Evolutionary conservation across 352 stramenopile species (phyloP), one percentile per base, ranked within the genome.

Genomic region (Phytopythium montanum): DNA sequence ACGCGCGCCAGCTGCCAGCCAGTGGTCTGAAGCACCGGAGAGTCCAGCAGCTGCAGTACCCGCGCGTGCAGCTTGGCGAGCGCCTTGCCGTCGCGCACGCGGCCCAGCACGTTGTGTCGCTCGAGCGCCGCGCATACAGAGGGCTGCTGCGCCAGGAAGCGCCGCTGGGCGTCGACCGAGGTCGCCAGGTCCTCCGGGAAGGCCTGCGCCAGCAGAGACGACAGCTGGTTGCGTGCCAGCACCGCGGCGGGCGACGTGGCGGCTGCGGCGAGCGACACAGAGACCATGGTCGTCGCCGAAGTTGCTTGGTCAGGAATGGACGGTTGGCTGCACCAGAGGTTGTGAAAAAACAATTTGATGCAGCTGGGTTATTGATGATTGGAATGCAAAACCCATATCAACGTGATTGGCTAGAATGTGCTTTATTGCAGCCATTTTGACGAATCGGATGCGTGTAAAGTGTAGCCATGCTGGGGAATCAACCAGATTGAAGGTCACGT

Each of bases 141-240:
- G 59, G 61, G 52, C 36, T 83, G 49, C 44, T 95, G 81, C 52
- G 60, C 61, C 33, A 85, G 36, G 61, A 92, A 92, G 6, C 64
- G 52, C 18, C 57, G 33, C 51, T 87, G 69, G 42, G 73, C 67
- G 10, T 53, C 60, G 8, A 29, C 57, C 18, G 90, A 72, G n/a
- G 59, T 76, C 23, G 70, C 65, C 33, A 88, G 56, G 21, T 79
- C 68, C n/a, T 81, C 76, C 7, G 81, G 77, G 53, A 94, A 82
- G 41, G 81, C 77, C 5, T 92, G 62, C 52, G 85, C 76, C 33
- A 92, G 72, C 64, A 92, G 68, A 9, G 83, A 92, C 10, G 82
- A 92, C 38, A 95, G 75, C 56, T 93, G 54, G 67, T 95, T 95
- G 63, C 80, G 84, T 50, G 81, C 81, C 52, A 91, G 72, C 49